Conservation (phyloP, 345 rosid species). For the Hypericum perforatum region DNA sequence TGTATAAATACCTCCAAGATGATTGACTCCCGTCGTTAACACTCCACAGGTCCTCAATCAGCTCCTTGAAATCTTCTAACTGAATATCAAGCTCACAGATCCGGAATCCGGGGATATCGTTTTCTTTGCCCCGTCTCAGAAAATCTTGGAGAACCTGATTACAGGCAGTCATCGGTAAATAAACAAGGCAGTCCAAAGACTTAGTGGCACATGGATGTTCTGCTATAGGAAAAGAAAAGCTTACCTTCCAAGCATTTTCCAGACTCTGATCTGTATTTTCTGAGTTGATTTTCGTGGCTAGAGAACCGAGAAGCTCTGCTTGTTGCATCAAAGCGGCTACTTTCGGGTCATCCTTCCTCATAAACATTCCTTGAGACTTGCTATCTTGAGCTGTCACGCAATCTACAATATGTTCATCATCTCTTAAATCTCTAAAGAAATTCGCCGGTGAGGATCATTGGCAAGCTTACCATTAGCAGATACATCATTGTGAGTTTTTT, state of each 20-base stretch:
- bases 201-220: neutral
- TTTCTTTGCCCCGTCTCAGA: conserved; percentile 57
- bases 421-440: too few species aligned
- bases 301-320: conserved; percentile 80
- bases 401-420: neutral
- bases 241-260: conserved; percentile 96
- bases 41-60: conserved; percentile 54
- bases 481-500: conserved; percentile 40
- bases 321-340: conserved; percentile 73
- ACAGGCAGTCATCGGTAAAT: conserved; percentile 7
- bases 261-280: conserved; percentile 79
- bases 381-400: conserved; percentile 27
- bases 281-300: conserved; percentile 56
- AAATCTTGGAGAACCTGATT: conserved; percentile 74
- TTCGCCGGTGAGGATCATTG: too few species aligned
- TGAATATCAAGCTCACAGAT: conserved; percentile 54
- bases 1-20: conserved; percentile 61
- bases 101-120: conserved; percentile 36
- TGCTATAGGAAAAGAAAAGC: conserved; percentile 7
- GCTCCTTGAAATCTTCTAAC: conserved; percentile 59
- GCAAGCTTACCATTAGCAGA: conserved; percentile 32
- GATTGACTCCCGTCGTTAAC: conserved; percentile 48
- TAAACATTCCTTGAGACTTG: conserved; percentile 43
- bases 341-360: conserved; percentile 78
- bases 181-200: conserved; percentile 9